Base-by-base conservation (phyloP, 768 basidiomycete species). In the Serendipita sp. region DNA sequence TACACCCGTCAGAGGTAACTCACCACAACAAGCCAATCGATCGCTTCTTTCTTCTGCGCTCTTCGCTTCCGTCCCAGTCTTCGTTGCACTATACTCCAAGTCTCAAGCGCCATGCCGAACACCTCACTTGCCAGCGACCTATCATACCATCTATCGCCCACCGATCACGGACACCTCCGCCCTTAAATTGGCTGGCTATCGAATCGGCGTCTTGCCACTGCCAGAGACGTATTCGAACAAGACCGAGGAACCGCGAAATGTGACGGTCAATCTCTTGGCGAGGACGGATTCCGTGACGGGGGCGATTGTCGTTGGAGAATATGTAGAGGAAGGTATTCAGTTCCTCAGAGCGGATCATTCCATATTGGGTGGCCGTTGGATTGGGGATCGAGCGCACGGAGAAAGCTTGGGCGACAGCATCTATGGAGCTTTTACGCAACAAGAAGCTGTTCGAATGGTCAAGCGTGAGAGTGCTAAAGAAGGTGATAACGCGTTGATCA, bases 391-490 rank as follows among this genome's bases (percentile, higher is more conserved):
- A 66, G 76, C 80, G 3, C 5, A 77, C 74, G 1, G 65, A 5
- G 63, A 51, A 5, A 75, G 76, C 2, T 74, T 88, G 0, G 87
- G 88, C 10, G 87, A 90, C 69, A 88, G 89, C 1, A 85, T 94
- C 54, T 95, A 95, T 71, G 79, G 78, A 23, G 80, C 91, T 0
- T 97, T 97, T 71, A 79, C 88, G 3, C 72, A 96, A 16, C 94
- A 97, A 72, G 95, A 97, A 71, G 89, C 87, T 1, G 85, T 78
- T 13, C 81, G 89, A 8, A 73, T 97, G 35, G 81, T 86, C 11
- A 78, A 84, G 66, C 81, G 78, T 7, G 69, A 72, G 10, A 75
- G 72, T 38, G n/a, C 56, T 28, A 67, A 69, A 45, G 70, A 69
- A 48, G 74, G 72, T 69, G 76, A 83, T 66, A 83, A 80, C 69